These are phyloP conservation scores for Aspergillus brunneoviolaceus DNA, from an alignment of 2,329 filamentous ascomycete species.

Conservation along the genomic window DNA sequence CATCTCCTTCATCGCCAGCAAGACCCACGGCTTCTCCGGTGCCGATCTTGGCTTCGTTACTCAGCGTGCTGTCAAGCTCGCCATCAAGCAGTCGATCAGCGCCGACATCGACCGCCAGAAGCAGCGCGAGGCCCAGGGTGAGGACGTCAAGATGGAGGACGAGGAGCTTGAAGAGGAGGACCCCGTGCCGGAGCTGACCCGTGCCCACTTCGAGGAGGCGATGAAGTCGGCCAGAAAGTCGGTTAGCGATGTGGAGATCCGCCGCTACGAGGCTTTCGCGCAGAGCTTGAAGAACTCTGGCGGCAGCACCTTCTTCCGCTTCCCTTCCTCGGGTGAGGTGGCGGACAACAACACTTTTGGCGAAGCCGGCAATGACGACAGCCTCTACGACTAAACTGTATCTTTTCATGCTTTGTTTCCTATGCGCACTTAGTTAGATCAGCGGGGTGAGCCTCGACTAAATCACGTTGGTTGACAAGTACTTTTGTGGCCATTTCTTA, in stretches of 20 bases:
- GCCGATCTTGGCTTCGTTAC: constrained; percentile 99
- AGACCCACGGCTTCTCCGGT: constrained; percentile 99
- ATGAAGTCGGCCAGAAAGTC: constrained; percentile 94
- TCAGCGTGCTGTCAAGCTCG: constrained; percentile 97
- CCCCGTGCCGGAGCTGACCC: constrained; percentile 92
- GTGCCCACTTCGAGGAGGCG: constrained; percentile 96
- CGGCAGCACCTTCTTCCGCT: constrained; percentile 96
- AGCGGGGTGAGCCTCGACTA: constrained; percentile 20
- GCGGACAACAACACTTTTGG: constrained; percentile 64
- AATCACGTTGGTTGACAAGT: background rate
- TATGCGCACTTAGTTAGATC: constrained; percentile 23
- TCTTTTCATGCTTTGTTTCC: constrained; percentile 50
- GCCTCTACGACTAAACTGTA: constrained; percentile 81
- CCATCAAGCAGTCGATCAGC: constrained; percentile 95
- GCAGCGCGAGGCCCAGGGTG: constrained; percentile 80
- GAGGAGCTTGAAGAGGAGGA: constrained; percentile 65
- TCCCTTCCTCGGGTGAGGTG: constrained; percentile 66
- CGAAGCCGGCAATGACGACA: constrained; percentile 88
- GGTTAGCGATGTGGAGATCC: constrained; percentile 94
- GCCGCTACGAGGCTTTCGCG: constrained; percentile 95
- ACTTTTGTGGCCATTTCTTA: constrained; percentile 14
- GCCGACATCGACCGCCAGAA: constrained; percentile 86
- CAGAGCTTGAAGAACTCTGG: constrained; percentile 99
- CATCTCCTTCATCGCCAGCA: constrained; percentile 85
- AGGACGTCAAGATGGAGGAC: constrained; percentile 74